Base-by-base conservation (phyloP, 768 basidiomycete species). In the Tricholoma saponaceum region DNA sequence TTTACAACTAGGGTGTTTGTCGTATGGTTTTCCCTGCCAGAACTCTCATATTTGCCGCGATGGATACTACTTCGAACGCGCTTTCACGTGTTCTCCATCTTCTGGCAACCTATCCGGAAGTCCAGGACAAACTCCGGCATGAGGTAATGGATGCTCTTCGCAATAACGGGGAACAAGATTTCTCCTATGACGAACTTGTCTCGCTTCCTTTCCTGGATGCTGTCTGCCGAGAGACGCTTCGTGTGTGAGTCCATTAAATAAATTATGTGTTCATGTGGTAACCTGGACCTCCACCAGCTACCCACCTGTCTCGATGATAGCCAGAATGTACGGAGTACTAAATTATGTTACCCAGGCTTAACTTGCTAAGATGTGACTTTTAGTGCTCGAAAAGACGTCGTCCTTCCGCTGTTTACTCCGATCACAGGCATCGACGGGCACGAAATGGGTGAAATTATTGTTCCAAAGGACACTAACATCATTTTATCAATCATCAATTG, bases 51-150 rank as follows among this genome's bases (percentile, higher is more conserved):
- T 67, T 70, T 52, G 78, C 78, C 0, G 78, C 71, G 1, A 74
- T 73, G 57, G 79, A 80, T 60, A 80, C 78, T 0, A 79, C 79
- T 0, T 77, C 78, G 5, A 67, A 63, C 14, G 72, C 74, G 2
- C 63, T 80, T 16, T 66, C 72, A 6, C 69, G 74, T 0, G 71
- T 66, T 12, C 46, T 81, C 13, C 62, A 71, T 41, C 60, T 72
- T 4, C 69, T 80, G 2, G 66, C 76, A 2, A 53, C 58, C 4
- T 59, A 70, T 55, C 63, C 58, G n/a, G 64, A 69, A 13, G 64
- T 63, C 1, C 74, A 75, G 53, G 69, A 72, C 4, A 74, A 65
- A 49, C 64, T 79, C n/a, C 69, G 79, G 10, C 14, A 62, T 5
- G 78, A 79, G 58, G 60, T 79, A 23, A 43, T 54, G 1, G 55